Percentiles rank a stretch among this genome's conserved stretches.
These are phyloP conservation scores for Artemisia princeps DNA, from an alignment of 140 eudicot genomes.

Conservation along the genomic window DNA sequence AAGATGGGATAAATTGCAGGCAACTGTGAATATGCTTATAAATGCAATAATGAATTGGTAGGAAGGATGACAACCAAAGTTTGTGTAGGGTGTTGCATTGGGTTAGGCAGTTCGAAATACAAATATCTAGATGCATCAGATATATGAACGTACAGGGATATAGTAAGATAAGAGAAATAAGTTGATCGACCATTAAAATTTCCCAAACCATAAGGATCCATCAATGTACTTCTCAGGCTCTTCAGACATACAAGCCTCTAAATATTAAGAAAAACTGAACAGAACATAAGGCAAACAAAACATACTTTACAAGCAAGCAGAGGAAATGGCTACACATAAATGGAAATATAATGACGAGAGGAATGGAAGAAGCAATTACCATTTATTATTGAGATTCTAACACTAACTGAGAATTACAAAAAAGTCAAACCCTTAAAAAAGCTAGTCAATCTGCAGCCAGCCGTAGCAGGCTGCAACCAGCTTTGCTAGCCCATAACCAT, in stretches of 20 bases:
- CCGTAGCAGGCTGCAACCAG: neutral
- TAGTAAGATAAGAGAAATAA: neutral
- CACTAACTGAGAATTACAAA: conserved; percentile 3
- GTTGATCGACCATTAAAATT: neutral
- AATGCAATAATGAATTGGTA: neutral
- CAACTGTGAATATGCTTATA: conserved; percentile 7
- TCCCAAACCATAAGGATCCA: conserved; percentile 2
- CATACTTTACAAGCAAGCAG: conserved; percentile 10
- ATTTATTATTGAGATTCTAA: neutral
- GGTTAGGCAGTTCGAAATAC: conserved; percentile 13
- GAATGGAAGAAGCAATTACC: neutral
- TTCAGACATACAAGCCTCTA: neutral
- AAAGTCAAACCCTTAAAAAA: neutral
- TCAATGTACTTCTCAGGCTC: conserved; percentile 14
- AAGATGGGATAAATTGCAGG: neutral
- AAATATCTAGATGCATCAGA: neutral
- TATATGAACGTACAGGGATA: conserved; percentile 4
- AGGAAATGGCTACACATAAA: conserved; percentile 2
- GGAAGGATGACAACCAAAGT: conserved; percentile 7
- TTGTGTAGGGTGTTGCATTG: conserved; percentile 10
- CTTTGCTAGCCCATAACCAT: neutral
- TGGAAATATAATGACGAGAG: neutral
- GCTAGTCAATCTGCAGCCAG: conserved; percentile 12
- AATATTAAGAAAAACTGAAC: conserved; percentile 7
- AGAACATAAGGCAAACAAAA: neutral